Base-by-base conservation (phyloP, 169 alveolate genomes). In the Plasmodium berghei region DNA sequence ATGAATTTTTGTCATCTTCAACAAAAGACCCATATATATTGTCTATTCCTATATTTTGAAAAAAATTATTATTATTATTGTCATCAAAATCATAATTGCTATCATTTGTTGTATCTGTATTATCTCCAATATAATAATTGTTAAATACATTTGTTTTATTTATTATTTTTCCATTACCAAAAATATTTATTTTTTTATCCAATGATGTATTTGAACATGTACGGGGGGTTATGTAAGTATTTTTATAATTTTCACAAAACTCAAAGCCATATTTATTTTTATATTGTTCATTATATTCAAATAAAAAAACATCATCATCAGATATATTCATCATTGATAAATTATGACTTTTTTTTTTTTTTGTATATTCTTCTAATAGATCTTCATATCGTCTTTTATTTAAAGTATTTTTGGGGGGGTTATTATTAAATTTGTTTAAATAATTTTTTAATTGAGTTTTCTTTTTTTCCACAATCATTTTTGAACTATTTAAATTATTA, bases 21-120 rank as follows among this genome's bases (percentile, higher is more conserved):
- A 75, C 18, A 67, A 54, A 63, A 1, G 89, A 48, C 3, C 61
- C 89, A 69, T 75, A 75, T 18, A 75, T 75, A 48, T 63, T 75
- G 49, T 49, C 74, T 24, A 48, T 63, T 63, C 42, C 42, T 22
- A 49, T 58, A 1, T 54, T 69, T 55, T 42, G 70, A 18, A 75
- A 10, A 12, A 26, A 26, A 34, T 46, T 12, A 26, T 42, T 12
- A 52, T 52, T 52, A 14, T 12, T 2, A 10, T 14, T 14, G 9
- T 14, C 20, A 52, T 52, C 59, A 52, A 16, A 8, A 52, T 12
- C 59, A 34, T 34, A 34, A 52, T 52, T 52, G 4, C n/a, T 52
- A 52, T 52, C 59, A 52, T 52, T 8, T 12, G n/a, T 14, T 16
- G 24, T 52, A 8, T 14, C n/a, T 14, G n/a, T 52, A 16, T 52